Percentiles rank a stretch among this genome's conserved stretches.
phyloP scores from a whole-genome alignment of 2,329 filamentous ascomycete species.

The Graphilbum ipis-grandicollis region DNA sequence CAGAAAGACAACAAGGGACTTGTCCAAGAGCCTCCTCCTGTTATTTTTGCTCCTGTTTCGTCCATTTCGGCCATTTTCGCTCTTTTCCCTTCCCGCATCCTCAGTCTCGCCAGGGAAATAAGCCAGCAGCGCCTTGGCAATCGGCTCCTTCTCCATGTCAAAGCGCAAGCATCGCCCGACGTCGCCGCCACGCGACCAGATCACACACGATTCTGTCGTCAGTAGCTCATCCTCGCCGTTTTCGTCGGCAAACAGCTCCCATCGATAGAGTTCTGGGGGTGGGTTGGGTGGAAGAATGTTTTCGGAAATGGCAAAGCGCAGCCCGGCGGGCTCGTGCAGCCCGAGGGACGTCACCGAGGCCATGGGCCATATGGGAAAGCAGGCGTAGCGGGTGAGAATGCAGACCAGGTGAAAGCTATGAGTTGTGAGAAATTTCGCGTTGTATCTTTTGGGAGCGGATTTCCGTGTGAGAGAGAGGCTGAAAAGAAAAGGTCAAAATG shows the following conservation, averaged over 20 bases:
- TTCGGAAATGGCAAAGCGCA: slow-evolving; percentile 71
- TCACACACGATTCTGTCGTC: slow-evolving; percentile 54
- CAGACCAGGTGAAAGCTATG: too few species aligned
- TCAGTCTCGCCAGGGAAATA: too few species aligned
- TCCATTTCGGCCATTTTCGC: too few species aligned
- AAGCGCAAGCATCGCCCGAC: slow-evolving; percentile 79
- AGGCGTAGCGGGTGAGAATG: too few species aligned
- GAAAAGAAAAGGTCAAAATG: too few species aligned
- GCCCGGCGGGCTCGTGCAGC: slow-evolving; percentile 70
- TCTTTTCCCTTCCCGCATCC: too few species aligned
- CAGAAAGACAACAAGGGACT: slow-evolving; percentile 77
- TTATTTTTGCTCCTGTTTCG: neutral
- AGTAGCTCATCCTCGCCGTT: slow-evolving; percentile 62
- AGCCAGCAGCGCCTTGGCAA: slow-evolving; percentile 75
- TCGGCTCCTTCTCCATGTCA: slow-evolving; percentile 67
- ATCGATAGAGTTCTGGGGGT: slow-evolving; percentile 49
- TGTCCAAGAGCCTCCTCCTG: slow-evolving; percentile 9
- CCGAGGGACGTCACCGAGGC: slow-evolving; percentile 81
- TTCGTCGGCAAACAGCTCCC: slow-evolving; percentile 42
- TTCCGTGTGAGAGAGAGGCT: too few species aligned
- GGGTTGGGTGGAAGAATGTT: slow-evolving; percentile 55
- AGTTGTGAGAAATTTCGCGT: too few species aligned
- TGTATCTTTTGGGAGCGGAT: too few species aligned
- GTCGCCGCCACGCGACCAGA: slow-evolving; percentile 78
- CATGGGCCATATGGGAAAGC: slow-evolving; percentile 52